Evolutionary conservation across 2,329 filamentous ascomycete genomes (phyloP).

Genomic region (Calonectria multiphialidica): DNA sequence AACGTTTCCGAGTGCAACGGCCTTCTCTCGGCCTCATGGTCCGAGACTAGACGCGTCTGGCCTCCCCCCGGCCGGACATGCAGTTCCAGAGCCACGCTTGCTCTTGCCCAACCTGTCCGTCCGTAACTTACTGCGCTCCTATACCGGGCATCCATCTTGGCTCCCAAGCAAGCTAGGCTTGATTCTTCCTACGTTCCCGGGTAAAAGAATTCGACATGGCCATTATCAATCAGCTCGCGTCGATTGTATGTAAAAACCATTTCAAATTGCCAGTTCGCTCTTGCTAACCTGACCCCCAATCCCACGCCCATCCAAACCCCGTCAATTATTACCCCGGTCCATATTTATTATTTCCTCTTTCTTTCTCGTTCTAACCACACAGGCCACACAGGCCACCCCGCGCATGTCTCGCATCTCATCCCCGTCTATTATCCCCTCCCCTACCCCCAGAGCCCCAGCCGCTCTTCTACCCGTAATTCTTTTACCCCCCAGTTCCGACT

Average conservation of each 20-base stretch:
- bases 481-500: constrained; percentile 27
- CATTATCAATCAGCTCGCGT: constrained; percentile 20
- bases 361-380: constrained; percentile 20
- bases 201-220: not conserved
- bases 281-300: constrained; percentile 10
- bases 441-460: not conserved
- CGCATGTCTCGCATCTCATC: constrained; percentile 33
- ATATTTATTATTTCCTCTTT: not conserved
- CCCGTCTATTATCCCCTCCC: constrained; percentile 16
- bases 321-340: not conserved
- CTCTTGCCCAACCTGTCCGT: not conserved
- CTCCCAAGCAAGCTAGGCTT: not conserved
- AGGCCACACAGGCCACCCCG: constrained; percentile 23
- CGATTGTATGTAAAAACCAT: not conserved
- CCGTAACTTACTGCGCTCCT: not conserved
- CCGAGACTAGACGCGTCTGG: constrained; percentile 12
- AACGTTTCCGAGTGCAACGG: constrained; percentile 8
- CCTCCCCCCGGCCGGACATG: constrained; percentile 15
- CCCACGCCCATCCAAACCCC: constrained; percentile 6
- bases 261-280: not conserved
- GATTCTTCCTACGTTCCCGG: not conserved
- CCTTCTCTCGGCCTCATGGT: constrained; percentile 6
- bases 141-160: constrained; percentile 17
- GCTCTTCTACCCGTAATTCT: constrained; percentile 10
- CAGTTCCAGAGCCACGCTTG: constrained; percentile 16